These are phyloP conservation scores for Aspergillus puulaauensis DNA, from an alignment of 2,329 filamentous ascomycete genomes.

Conservation along the genomic window DNA sequence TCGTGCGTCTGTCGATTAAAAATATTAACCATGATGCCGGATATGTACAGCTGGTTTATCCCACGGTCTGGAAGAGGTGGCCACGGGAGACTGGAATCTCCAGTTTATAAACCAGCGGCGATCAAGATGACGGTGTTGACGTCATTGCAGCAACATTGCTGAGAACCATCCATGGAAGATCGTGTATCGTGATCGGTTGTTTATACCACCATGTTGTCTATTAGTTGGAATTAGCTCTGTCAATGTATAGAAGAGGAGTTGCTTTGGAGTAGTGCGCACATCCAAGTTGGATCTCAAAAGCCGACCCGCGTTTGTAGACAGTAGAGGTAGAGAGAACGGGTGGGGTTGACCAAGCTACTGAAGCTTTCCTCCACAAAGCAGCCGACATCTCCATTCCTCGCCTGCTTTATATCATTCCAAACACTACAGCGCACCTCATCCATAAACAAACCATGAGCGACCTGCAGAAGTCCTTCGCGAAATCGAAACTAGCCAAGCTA, in stretches of 20 bases:
- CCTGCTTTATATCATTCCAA: neutral
- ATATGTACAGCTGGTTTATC: neutral
- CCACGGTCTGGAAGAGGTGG: neutral
- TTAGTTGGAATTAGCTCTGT: no score
- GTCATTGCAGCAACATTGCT: neutral
- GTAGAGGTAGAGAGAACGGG: neutral
- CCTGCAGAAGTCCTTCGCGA: conserved; percentile 75
- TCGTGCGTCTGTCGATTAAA: conserved; percentile 46
- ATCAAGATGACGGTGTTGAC: conserved; percentile 3
- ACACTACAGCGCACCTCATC: neutral
- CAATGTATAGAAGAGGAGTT: no score
- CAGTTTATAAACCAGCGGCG: neutral
- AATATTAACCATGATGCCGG: conserved; percentile 51
- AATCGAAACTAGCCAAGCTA: conserved; percentile 66
- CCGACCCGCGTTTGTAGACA: no score
- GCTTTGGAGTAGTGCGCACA: no score
- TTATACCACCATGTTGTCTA: no score
- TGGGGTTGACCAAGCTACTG: neutral
- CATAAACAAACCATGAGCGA: conserved; percentile 64
- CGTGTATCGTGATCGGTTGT: neutral
- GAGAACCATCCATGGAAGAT: conserved; percentile 8
- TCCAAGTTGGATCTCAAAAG: no score
- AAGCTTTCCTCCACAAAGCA: neutral
- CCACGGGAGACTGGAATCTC: neutral
- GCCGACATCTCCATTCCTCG: neutral